phyloP scores from a whole-genome alignment of 2,329 filamentous ascomycete species.

The Tolypocladium cylindrosporum region DNA sequence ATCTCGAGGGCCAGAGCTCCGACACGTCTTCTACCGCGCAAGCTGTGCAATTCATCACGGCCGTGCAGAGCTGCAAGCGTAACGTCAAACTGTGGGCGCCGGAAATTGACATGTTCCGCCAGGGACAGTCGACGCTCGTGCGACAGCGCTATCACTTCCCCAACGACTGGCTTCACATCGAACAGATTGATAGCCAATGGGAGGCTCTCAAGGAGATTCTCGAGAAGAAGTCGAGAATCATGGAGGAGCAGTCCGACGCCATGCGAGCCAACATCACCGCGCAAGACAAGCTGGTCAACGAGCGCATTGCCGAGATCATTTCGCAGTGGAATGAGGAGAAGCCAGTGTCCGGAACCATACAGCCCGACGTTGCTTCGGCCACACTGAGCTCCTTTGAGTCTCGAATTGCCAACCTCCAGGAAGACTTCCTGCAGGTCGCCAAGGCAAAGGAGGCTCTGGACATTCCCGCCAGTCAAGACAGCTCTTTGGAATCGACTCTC shows the following conservation, averaged over 20 bases:
- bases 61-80: conserved; percentile 90
- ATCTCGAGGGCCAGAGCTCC: conserved; percentile 84
- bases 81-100: conserved; percentile 92
- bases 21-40: conserved; percentile 94
- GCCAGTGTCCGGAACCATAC: conserved; percentile 88
- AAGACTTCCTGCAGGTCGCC: conserved; percentile 85
- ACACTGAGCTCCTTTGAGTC: conserved; percentile 75
- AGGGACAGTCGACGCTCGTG: conserved; percentile 85
- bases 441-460: conserved; percentile 96
- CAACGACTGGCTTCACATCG: conserved; percentile 87
- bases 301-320: conserved; percentile 79
- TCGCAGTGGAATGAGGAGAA: conserved; percentile 92
- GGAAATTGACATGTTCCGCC: conserved; percentile 90
- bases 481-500: conserved; percentile 72
- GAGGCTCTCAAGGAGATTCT: conserved; percentile 85
- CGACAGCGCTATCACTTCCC: conserved; percentile 92
- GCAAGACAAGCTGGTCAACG: conserved; percentile 82
- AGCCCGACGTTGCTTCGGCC: conserved; percentile 76
- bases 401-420: conserved; percentile 74
- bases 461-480: conserved; percentile 69
- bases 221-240: conserved; percentile 84
- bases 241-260: conserved; percentile 92
- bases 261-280: conserved; percentile 89
- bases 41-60: conserved; percentile 96
- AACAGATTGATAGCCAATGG: conserved; percentile 96